Conservation (phyloP, 305 asterid genomes). For the Rubia occidens region DNA sequence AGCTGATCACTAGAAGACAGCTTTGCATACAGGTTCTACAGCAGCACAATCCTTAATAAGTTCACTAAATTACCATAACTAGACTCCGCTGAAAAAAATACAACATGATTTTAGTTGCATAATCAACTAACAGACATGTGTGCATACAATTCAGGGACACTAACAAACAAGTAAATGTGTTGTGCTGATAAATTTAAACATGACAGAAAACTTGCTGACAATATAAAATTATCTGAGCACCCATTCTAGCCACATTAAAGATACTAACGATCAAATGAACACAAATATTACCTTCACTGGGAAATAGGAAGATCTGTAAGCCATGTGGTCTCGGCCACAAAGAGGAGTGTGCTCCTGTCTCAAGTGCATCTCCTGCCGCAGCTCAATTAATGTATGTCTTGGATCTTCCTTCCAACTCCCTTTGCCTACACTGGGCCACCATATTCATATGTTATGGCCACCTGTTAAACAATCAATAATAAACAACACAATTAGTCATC, state of each 20-base stretch:
- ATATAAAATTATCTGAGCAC: neutral
- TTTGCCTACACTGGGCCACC: neutral
- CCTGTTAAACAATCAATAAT: neutral
- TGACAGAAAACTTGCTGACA: too few species aligned
- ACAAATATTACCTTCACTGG: slow-evolving; percentile 72
- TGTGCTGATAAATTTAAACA: neutral
- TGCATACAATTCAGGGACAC: neutral
- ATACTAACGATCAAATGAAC: neutral
- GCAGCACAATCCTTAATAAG: neutral
- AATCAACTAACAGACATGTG: neutral
- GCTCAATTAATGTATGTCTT: too few species aligned
- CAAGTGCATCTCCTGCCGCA: slow-evolving; percentile 99
- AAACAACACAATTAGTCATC: too few species aligned
- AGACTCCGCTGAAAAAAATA: neutral
- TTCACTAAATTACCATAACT: neutral
- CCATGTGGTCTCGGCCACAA: slow-evolving; percentile 99
- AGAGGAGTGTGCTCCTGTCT: slow-evolving; percentile 92
- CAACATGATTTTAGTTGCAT: neutral
- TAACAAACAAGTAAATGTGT: neutral
- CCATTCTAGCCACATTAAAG: neutral
- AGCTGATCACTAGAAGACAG: too few species aligned
- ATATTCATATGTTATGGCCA: neutral
- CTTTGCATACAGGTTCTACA: too few species aligned
- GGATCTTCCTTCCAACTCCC: neutral
- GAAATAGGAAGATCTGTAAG: slow-evolving; percentile 87